Evolutionary conservation across 768 basidiomycete genomes (phyloP).

Genomic region (Polyporus arcularius): DNA sequence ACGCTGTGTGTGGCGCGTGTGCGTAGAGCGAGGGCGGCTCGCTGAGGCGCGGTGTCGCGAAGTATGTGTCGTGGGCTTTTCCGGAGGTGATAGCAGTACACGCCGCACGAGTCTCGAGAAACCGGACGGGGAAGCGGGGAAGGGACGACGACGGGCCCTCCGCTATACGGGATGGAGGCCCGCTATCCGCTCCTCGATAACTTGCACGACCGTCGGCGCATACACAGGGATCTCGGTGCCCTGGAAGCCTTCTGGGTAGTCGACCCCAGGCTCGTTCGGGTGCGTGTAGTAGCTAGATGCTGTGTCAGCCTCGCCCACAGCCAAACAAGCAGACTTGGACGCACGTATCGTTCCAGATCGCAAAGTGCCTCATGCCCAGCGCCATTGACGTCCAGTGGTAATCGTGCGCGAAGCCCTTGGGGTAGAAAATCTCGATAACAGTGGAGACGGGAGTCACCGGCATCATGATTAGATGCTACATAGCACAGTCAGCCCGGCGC

Average conservation of each 20-base stretch:
- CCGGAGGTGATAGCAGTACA: no score
- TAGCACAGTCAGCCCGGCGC: not conserved
- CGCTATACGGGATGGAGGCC: conserved; percentile 25
- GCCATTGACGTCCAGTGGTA: conserved; percentile 82
- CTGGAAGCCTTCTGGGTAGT: conserved; percentile 88
- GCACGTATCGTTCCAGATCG: conserved; percentile 80
- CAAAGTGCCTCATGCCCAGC: conserved; percentile 73
- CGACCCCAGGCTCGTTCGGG: conserved; percentile 45
- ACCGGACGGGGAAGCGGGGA: no score
- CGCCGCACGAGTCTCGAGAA: no score
- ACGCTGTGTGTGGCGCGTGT: no score
- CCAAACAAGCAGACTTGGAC: conserved; percentile 22
- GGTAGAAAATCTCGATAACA: conserved; percentile 86
- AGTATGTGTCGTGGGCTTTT: no score
- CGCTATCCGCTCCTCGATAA: conserved; percentile 71
- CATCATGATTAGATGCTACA: conserved; percentile 77
- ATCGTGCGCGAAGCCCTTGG: conserved; percentile 80
- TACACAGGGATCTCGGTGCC: conserved; percentile 73
- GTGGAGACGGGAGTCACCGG: conserved; percentile 71
- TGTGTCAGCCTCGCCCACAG: not conserved
- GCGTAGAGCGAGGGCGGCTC: no score
- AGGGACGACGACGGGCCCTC: not conserved
- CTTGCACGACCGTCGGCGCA: conserved; percentile 60
- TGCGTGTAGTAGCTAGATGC: conserved; percentile 38
- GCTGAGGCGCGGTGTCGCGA: no score